Conservation (phyloP, 306 rosid species). For the Pyrus communis region DNA sequence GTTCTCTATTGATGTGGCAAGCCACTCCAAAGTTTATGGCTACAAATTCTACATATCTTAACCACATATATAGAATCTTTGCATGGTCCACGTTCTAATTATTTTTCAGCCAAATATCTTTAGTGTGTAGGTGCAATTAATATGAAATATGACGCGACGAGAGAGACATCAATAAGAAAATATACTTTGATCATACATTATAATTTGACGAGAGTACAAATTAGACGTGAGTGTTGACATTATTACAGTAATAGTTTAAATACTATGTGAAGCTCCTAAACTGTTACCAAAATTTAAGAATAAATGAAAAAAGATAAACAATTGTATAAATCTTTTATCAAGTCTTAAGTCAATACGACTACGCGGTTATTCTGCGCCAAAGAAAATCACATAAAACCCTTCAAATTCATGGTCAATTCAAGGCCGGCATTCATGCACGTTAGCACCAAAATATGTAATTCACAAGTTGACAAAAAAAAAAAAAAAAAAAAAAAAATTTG, state of each 20-base stretch:
- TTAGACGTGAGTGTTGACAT: too few relatives aligned
- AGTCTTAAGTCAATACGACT: background rate
- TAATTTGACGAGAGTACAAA: too few relatives aligned
- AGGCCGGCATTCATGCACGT: background rate
- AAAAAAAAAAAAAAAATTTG: background rate
- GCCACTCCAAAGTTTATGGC: background rate
- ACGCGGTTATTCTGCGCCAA: too few relatives aligned
- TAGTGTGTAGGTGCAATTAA: too few relatives aligned
- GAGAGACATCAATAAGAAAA: too few relatives aligned
- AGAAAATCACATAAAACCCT: too few relatives aligned
- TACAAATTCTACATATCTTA: background rate
- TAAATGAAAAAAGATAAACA: too few relatives aligned
- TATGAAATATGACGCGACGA: too few relatives aligned
- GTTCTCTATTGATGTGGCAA: background rate
- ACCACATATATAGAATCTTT: background rate
- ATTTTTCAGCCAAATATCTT: background rate
- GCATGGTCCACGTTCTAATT: background rate
- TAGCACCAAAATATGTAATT: background rate
- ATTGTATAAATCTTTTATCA: too few relatives aligned
- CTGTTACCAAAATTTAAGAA: background rate
- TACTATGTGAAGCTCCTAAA: background rate
- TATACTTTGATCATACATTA: too few relatives aligned
- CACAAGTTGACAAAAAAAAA: background rate
- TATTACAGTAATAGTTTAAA: too few relatives aligned
- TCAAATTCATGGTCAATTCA: background rate